These are phyloP conservation scores for Aegilops bicornis DNA, from an alignment of 176 grass and related monocot species.

Conservation along the genomic window DNA sequence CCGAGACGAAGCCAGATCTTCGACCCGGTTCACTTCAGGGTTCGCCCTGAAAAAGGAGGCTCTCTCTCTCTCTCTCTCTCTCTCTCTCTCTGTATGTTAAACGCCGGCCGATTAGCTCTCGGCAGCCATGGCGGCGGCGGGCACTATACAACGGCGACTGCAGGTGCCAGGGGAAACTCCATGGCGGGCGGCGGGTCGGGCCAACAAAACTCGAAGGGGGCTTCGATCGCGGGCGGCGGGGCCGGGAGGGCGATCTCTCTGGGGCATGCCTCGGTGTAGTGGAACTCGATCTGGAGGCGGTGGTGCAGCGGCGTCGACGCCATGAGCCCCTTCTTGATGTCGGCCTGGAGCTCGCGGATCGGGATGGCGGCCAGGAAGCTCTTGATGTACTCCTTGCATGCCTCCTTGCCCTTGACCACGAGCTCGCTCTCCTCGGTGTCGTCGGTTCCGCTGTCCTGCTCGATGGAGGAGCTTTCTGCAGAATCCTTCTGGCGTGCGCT, in stretches of 20 bases:
- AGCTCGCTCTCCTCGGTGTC: conserved; percentile 38
- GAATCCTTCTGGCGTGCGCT: conserved; percentile 12
- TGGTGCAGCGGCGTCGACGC: conserved; percentile 64
- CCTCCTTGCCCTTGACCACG: conserved; percentile 66
- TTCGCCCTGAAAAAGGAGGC: conserved; percentile 20
- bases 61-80: conserved; percentile 47
- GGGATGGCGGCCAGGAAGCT: conserved; percentile 95
- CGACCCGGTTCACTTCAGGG: conserved; percentile 43
- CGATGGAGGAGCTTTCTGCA: conserved; percentile 16
- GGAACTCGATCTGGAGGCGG: conserved; percentile 94
- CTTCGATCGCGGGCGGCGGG: conserved; percentile 15
- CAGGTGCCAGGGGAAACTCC: conserved; percentile 11
- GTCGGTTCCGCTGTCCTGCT: conserved; percentile 34
- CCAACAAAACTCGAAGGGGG: conserved; percentile 48
- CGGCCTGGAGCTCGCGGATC: conserved; percentile 78
- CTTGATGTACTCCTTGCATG: conserved; percentile 96
- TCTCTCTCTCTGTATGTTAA: conserved; percentile 40
- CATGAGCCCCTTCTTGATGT: conserved; percentile 88
- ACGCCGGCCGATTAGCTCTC: not conserved
- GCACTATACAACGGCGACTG: conserved; percentile 36
- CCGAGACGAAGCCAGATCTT: conserved; percentile 55
- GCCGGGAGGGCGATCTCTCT: not conserved
- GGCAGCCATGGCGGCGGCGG: not conserved
- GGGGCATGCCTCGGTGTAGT: conserved; percentile 59
- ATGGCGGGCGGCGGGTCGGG: conserved; percentile 32